Evolutionary conservation across 2,329 filamentous ascomycete genomes (phyloP), one percentile per base, ranked within the genome.

Genomic region (Hypoxylon sp.): DNA sequence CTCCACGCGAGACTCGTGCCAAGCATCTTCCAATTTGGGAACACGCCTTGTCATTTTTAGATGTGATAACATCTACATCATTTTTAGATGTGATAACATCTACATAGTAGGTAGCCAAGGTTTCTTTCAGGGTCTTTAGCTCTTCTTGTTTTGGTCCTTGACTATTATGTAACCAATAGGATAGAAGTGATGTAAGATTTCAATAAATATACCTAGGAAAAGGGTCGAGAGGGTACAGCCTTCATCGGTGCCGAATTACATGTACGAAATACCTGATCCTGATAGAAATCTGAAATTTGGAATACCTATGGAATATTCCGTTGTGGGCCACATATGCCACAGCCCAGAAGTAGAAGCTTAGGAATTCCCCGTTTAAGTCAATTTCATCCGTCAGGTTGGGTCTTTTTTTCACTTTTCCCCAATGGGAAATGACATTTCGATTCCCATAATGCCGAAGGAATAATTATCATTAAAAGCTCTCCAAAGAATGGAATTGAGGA

Each of bases 1-100:
- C 64, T 62, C 64, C 64, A 67, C 64, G 61, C 57, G 61, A 58
- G 30, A 46, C 41, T 39, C 41, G 26, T n/a, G 59, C 65, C 58
- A 62, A 62, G 57, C 41, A 41, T 46, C 19, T 61, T 58, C 57
- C 56, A 56, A 30, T 53, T 61, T 53, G 30, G 60, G 60, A 61
- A 61, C 24, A 53, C 37, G n/a, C n/a, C 39, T 43, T 46, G 19
- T 51, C 46, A 39, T 48, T 56, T 57, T 56, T 52, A 41, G 46
- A 41, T 46, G 32, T 37, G 32, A 37, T 44, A 15, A 49, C 50
- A 50, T 52, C 43, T 50, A 41, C 41, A 32, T 56, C 41, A 39
- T 48, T 56, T 57, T 56, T 52, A 41, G 46, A 41, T 46, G 32
- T 37, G 32, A 37, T 44, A 15, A 49, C 50, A 50, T 52, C 43